These are phyloP conservation scores for Sarocladiaceae sp. DNA, from an alignment of 2,329 filamentous ascomycete species.

Conservation along the genomic window DNA sequence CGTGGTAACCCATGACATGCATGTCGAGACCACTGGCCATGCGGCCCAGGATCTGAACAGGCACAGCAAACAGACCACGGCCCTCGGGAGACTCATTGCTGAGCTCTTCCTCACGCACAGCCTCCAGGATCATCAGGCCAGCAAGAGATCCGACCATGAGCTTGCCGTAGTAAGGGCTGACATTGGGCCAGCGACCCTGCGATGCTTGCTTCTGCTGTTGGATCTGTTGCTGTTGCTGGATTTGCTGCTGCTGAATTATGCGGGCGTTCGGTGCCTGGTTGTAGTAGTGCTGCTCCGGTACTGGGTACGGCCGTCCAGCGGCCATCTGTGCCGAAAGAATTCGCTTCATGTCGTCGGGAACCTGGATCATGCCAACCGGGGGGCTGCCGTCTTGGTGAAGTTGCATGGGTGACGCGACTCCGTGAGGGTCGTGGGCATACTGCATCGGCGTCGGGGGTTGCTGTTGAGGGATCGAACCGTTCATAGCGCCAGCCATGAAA, in stretches of 20 bases:
- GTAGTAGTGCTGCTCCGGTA: slow-evolving; percentile 42
- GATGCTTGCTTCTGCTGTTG: slow-evolving; percentile 44
- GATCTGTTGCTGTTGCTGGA: slow-evolving; percentile 46
- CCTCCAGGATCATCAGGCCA: slow-evolving; percentile 87
- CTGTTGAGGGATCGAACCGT: slow-evolving; percentile 50
- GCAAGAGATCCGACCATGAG: slow-evolving; percentile 91
- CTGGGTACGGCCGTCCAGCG: slow-evolving; percentile 48
- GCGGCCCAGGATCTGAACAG: slow-evolving; percentile 51
- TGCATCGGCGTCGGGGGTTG: slow-evolving; percentile 46
- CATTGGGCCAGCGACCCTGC: slow-evolving; percentile 49
- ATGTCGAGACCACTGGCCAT: slow-evolving; percentile 45
- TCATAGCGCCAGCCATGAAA: slow-evolving; percentile 73
- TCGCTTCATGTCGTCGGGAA: slow-evolving; percentile 63
- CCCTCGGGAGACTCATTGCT: slow-evolving; percentile 60
- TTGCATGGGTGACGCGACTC: slow-evolving; percentile 14
- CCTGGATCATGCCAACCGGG: slow-evolving; percentile 56
- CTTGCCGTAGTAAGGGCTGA: slow-evolving; percentile 61
- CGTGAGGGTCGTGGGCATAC: slow-evolving; percentile 36
- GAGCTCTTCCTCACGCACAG: slow-evolving; percentile 63
- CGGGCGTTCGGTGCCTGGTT: slow-evolving; percentile 40
- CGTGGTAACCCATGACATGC: slow-evolving; percentile 50
- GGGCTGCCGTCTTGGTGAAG: slow-evolving; percentile 30
- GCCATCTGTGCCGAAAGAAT: slow-evolving; percentile 55
- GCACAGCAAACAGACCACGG: slow-evolving; percentile 62
- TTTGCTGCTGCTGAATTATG: slow-evolving; percentile 51